Conservation (phyloP, 352 stramenopile species). For the Thalassiosira mediterranea region DNA sequence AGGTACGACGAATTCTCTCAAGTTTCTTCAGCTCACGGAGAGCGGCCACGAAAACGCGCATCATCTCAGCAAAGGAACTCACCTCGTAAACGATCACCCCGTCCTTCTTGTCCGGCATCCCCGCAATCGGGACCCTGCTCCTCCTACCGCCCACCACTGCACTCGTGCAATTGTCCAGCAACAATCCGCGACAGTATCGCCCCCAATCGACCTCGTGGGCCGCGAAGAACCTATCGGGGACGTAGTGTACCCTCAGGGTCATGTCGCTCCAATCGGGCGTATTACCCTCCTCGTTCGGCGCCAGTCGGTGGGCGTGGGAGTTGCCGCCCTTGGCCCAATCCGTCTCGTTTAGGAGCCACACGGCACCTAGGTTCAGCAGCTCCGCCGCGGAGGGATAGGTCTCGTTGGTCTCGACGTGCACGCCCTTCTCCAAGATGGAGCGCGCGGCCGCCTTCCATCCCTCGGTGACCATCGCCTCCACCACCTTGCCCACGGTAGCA, state of each 20-base stretch:
- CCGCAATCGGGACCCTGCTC: slow-evolving; percentile 33
- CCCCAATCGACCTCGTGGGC: slow-evolving; percentile 49
- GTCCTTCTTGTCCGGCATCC: slow-evolving; percentile 51
- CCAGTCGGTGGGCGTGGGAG: slow-evolving; percentile 39
- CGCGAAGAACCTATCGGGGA: slow-evolving; percentile 43
- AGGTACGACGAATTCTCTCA: background rate
- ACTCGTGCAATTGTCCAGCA: slow-evolving; percentile 63
- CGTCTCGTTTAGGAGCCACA: slow-evolving; percentile 51
- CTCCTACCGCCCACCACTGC: slow-evolving; percentile 22
- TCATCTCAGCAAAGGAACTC: slow-evolving; percentile 11
- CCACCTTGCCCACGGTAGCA: slow-evolving; percentile 40
- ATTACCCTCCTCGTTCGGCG: slow-evolving; percentile 25
- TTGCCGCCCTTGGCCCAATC: slow-evolving; percentile 19
- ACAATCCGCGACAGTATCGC: slow-evolving; percentile 56
- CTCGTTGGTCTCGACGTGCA: slow-evolving; percentile 37
- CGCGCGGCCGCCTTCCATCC: slow-evolving; percentile 35
- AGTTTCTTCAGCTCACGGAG: background rate
- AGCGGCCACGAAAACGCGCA: background rate
- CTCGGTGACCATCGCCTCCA: slow-evolving; percentile 47
- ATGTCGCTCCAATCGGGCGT: slow-evolving; percentile 49
- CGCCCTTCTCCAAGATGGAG: slow-evolving; percentile 38
- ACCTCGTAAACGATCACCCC: slow-evolving; percentile 58
- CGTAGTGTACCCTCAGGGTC: slow-evolving; percentile 53
- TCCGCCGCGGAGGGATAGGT: slow-evolving; percentile 37
- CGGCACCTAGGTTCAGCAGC: slow-evolving; percentile 40